Percentiles rank a stretch among this genome's conserved stretches.
Evolutionary conservation across 345 rosid species (phyloP).

Genomic region (Luvunga scandens): DNA sequence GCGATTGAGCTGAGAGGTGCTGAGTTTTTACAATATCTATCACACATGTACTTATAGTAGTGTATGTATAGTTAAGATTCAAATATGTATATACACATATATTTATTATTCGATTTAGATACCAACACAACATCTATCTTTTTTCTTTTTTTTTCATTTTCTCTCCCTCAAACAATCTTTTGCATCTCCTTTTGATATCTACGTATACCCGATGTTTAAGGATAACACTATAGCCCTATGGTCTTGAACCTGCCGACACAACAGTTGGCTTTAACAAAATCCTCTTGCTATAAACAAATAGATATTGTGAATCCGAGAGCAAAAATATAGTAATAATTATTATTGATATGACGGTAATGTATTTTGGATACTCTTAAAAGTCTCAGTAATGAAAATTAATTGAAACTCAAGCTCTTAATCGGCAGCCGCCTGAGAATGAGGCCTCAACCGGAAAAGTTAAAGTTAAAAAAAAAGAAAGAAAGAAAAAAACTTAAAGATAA

Average conservation of each 20-base stretch:
- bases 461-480: no score
- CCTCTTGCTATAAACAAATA: background rate
- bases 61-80: no score
- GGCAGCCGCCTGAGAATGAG: background rate
- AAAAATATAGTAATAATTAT: background rate
- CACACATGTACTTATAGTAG: no score
- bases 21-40: no score
- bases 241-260: background rate
- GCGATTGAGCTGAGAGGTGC: no score
- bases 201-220: background rate
- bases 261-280: background rate
- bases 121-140: no score
- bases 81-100: no score
- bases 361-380: background rate
- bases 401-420: background rate
- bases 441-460: background rate
- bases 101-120: no score
- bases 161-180: background rate
- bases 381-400: background rate
- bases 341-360: background rate
- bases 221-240: background rate
- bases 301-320: background rate
- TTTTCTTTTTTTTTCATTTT: no score
- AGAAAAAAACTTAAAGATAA: background rate
- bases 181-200: background rate